Base-by-base conservation (phyloP, 495 filamentous ascomycete species). In the Penicillium mononematosum region DNA sequence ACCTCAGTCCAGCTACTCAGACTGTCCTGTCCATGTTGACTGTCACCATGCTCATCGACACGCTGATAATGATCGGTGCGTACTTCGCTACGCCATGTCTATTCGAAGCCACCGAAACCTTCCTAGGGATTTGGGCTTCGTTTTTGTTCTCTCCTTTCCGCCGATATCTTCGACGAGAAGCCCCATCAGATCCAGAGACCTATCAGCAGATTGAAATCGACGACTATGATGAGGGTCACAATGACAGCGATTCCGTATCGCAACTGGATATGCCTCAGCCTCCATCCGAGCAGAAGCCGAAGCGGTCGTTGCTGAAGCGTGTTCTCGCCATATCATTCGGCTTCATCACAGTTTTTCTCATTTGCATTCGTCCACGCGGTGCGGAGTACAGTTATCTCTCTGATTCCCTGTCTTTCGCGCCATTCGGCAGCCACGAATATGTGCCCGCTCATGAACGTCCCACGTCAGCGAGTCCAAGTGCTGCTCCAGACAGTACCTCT, bases 121-220 rank as follows among this genome's bases (percentile, higher is more conserved):
- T 58, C 27, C 22, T 61, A 5, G 49, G 31, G 3, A 50, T 54
- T 11, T 61, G 59, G 59, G 55, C 8, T 22, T 58, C 55, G 16
- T 20, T 61, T 27, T 38, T 58, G 27, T 43, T 46, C n/a, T 38
- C 49, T 16, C n/a, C 25, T 6, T 20, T 54, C 25, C 31, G 50
- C 24, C 24, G 32, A n/a, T 58, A 14, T 11, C 55, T 44, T 32
- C 42, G 43, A 10, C 31, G 45, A 10, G 20, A 44, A 7, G 5
- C 22, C 1, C 17, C 24, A 14, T 11, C 55, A 12, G 48, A 48
- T 5, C 19, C 43, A 17, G 54, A 50, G 43, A 45, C 27, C 14
- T 61, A 61, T 29, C 55, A 61, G 50, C 44, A 58, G 49, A 58
- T 61, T 39, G 59, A 55, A 10, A 54, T 61, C 29, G 49, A 61